Evolutionary conservation across 345 rosid genomes (phyloP).

Genomic region (Rhizophora apiculata): DNA sequence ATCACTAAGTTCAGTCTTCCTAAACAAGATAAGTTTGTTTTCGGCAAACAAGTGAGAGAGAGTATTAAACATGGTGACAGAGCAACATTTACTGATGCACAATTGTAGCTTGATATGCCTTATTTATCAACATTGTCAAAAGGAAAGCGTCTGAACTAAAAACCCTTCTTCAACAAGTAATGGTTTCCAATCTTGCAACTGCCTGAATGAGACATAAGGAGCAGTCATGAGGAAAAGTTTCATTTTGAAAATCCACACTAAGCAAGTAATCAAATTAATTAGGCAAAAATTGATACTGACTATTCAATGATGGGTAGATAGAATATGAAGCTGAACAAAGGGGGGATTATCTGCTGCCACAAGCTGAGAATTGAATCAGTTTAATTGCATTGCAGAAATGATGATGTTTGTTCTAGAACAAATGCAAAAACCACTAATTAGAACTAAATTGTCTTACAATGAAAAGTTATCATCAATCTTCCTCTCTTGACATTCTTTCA

Average conservation of each 20-base stretch:
- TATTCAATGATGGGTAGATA: neutral
- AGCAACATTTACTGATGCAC: conserved; percentile 63
- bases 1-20: neutral
- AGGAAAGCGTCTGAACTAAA: conserved; percentile 71
- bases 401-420: neutral
- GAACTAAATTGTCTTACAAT: conserved; percentile 39
- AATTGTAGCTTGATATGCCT: conserved; percentile 75
- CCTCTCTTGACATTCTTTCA: conserved; percentile 77
- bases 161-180: conserved; percentile 85
- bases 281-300: no score
- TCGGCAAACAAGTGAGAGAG: neutral
- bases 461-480: conserved; percentile 84
- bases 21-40: neutral
- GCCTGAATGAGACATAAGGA: conserved; percentile 49
- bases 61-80: neutral
- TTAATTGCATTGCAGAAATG: neutral
- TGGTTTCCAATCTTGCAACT: conserved; percentile 97
- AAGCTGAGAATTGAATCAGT: neutral
- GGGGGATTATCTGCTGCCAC: neutral
- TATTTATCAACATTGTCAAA: conserved; percentile 75
- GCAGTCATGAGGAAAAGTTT: neutral
- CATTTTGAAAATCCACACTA: neutral
- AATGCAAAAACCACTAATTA: neutral
- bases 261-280: neutral
- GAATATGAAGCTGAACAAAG: neutral